Evolutionary conservation across 2,329 filamentous ascomycete genomes (phyloP).

Genomic region (Neonectria magnoliae): DNA sequence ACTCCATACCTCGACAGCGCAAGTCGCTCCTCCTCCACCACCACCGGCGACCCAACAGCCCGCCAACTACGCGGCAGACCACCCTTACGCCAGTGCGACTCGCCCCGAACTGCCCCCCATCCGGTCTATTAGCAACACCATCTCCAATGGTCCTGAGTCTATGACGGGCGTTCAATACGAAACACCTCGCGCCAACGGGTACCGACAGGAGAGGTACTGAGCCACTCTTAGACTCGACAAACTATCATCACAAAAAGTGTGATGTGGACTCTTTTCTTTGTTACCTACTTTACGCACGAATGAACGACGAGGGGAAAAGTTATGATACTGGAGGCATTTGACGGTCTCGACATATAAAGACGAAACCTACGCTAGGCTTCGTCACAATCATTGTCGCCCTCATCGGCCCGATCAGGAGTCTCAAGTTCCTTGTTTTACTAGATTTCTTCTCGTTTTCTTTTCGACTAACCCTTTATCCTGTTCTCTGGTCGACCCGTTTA

Average conservation of each 20-base stretch:
- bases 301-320: slow-evolving; percentile 42
- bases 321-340: slow-evolving; percentile 33
- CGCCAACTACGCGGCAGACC: slow-evolving; percentile 43
- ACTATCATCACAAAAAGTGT: slow-evolving; percentile 4
- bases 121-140: slow-evolving; percentile 58
- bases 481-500: slow-evolving; percentile 22
- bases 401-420: slow-evolving; percentile 20
- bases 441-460: slow-evolving; percentile 30
- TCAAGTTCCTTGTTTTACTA: slow-evolving; percentile 34
- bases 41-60: slow-evolving; percentile 33
- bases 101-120: slow-evolving; percentile 67
- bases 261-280: slow-evolving; percentile 28
- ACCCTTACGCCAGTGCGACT: slow-evolving; percentile 46
- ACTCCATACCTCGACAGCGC: slow-evolving; percentile 42
- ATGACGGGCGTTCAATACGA: slow-evolving; percentile 76
- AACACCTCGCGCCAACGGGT: slow-evolving; percentile 58
- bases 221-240: not conserved
- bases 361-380: slow-evolving; percentile 17
- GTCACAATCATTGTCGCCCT: slow-evolving; percentile 20
- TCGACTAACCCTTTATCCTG: slow-evolving; percentile 16
- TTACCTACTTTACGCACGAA: slow-evolving; percentile 36
- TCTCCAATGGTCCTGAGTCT: slow-evolving; percentile 61
- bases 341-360: slow-evolving; percentile 27
- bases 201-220: slow-evolving; percentile 54
- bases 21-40: slow-evolving; percentile 32